Evolutionary conservation across 2,329 filamentous ascomycete genomes (phyloP).

Genomic region (Diplodia seriata): DNA sequence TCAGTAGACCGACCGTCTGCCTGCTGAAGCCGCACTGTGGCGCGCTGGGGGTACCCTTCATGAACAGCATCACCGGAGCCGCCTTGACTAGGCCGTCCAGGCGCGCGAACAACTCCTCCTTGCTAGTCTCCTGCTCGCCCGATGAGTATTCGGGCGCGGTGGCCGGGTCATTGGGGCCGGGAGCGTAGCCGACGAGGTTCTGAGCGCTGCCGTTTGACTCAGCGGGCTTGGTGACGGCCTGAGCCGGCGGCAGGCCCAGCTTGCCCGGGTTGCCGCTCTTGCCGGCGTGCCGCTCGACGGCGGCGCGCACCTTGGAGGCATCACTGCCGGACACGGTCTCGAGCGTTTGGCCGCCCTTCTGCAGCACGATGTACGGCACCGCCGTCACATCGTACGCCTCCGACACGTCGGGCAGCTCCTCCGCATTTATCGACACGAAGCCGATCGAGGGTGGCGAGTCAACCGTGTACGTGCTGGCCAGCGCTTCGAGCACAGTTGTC

Average conservation of each 20-base stretch:
- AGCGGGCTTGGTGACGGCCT: slow-evolving; percentile 54
- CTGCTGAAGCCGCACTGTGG: slow-evolving; percentile 94
- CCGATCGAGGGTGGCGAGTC: slow-evolving; percentile 70
- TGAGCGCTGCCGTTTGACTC: slow-evolving; percentile 47
- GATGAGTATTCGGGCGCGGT: slow-evolving; percentile 58
- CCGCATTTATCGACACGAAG: slow-evolving; percentile 92
- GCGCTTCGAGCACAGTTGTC: slow-evolving; percentile 81
- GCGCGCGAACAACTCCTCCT: slow-evolving; percentile 84
- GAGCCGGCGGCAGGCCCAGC: slow-evolving; percentile 51
- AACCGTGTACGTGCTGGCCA: slow-evolving; percentile 83
- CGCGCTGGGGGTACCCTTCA: slow-evolving; percentile 90
- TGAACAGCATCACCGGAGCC: slow-evolving; percentile 97
- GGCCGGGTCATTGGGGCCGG: slow-evolving; percentile 50
- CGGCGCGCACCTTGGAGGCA: slow-evolving; percentile 80
- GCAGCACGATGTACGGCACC: slow-evolving; percentile 88
- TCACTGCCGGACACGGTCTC: slow-evolving; percentile 91
- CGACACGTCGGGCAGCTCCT: slow-evolving; percentile 89
- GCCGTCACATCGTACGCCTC: slow-evolving; percentile 94
- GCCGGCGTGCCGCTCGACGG: slow-evolving; percentile 82
- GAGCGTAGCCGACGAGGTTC: slow-evolving; percentile 55
- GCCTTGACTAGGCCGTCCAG: slow-evolving; percentile 88
- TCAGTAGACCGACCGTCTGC: slow-evolving; percentile 83
- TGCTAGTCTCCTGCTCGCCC: slow-evolving; percentile 58
- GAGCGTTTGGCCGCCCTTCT: slow-evolving; percentile 75
- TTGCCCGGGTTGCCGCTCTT: slow-evolving; percentile 48